Percentiles rank a stretch among this genome's conserved stretches.
Evolutionary conservation across 345 rosid species (phyloP).

Genomic region (Tarenaya hassleriana): DNA sequence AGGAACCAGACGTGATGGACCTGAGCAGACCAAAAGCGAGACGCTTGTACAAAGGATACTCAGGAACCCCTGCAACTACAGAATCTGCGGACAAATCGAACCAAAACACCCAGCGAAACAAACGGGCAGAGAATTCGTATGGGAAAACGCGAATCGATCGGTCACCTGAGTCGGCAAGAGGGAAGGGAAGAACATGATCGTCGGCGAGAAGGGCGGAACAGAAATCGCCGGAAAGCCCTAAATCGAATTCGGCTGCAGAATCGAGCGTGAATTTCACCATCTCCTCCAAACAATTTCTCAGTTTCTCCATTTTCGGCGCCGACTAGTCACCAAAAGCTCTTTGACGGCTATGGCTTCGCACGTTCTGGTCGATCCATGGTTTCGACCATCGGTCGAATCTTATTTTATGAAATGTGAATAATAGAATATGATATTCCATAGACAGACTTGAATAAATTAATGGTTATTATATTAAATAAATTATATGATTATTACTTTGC

Average conservation of each 20-base stretch:
- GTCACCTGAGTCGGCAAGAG: slow-evolving; percentile 9
- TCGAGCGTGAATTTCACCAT: slow-evolving; percentile 38
- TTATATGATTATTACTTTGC: no score
- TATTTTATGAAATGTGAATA: no score
- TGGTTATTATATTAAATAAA: no score
- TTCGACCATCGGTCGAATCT: no score
- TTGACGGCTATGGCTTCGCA: no score
- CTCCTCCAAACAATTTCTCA: slow-evolving; percentile 36
- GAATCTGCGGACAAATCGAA: slow-evolving; percentile 17
- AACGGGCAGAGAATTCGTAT: not conserved
- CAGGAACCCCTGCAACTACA: slow-evolving; percentile 40
- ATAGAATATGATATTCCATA: no score
- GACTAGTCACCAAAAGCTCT: no score
- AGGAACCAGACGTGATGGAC: slow-evolving; percentile 32
- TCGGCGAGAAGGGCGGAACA: slow-evolving; percentile 37
- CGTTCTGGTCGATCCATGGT: no score
- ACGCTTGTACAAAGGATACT: slow-evolving; percentile 42
- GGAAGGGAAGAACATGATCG: slow-evolving; percentile 14
- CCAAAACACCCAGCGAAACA: not conserved
- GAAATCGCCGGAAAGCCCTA: slow-evolving; percentile 35
- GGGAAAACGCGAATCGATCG: not conserved
- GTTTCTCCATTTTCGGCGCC: slow-evolving; percentile 26
- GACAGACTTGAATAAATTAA: no score
- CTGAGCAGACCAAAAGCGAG: slow-evolving; percentile 40
- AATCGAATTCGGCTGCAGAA: slow-evolving; percentile 28